Evolutionary conservation across 1,139 yeast species (phyloP), one percentile per base, ranked within the genome.

Genomic region (Taphrina flavorubra): DNA sequence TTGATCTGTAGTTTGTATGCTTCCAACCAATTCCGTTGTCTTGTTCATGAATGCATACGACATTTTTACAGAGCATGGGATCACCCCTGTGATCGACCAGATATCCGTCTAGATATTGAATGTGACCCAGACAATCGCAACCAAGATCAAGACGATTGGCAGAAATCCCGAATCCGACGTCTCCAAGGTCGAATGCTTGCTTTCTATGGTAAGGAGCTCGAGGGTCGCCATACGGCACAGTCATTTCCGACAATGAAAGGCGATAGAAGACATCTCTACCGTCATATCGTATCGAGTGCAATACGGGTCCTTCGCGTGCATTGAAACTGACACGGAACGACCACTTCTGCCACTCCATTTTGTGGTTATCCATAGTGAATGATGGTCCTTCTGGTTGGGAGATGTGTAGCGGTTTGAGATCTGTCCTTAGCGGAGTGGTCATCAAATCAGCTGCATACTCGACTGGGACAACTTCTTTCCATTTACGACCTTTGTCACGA

Each of bases 151-250:
- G 82, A 55, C 92, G 90, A 78, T 89, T 89, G 66, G 94, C 86
- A 85, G 89, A 86, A 80, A 86, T 85, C 75, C 95, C 95, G 73
- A 92, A 92, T 80, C 95, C 95, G 77, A 88, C 88, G 79, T 89
- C 95, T 76, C 94, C 94, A 74, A 88, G 86, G 79, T 89, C 95
- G 78, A 89, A 85, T 60, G 95, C 95, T 74, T 89, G 94, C 78
- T 89, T 89, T 81, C 94, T 84, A 76, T 88, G 92, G 77, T 88
- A 92, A 65, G 91, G 92, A 79, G 84, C 87, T 73, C 86, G 88
- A 69, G 95, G 94, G 71, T 83, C 82, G 69, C 95, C 95, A 75
- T 89, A 89, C 42, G 95, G 95, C 71, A 89, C 95, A 79, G 88
- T 87, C 94, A 89, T 88, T 79, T 89, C 95, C 59, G 89, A 81